Conservation (phyloP, 441 rosid species). For the Euphorbia celastroides region DNA sequence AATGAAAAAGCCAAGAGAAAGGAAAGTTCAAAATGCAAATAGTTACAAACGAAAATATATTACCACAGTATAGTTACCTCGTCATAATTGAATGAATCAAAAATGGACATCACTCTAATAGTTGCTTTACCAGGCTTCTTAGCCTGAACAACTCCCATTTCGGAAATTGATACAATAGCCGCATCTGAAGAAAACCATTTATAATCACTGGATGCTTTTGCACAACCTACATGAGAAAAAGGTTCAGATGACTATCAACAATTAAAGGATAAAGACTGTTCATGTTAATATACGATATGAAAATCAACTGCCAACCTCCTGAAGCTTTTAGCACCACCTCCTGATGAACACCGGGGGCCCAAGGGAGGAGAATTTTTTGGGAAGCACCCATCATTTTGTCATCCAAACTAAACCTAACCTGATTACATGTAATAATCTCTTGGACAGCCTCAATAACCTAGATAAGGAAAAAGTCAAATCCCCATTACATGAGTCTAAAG, state of each 20-base stretch:
- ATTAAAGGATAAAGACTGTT: slow-evolving; percentile 14
- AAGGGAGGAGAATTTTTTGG: slow-evolving; percentile 64
- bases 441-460: slow-evolving; percentile 74
- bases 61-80: slow-evolving; percentile 49
- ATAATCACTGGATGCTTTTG: slow-evolving; percentile 70
- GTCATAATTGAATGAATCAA: slow-evolving; percentile 76
- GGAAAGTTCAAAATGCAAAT: not conserved
- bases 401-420: slow-evolving; percentile 55
- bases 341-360: slow-evolving; percentile 81
- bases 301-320: slow-evolving; percentile 56
- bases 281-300: slow-evolving; percentile 1
- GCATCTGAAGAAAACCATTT: slow-evolving; percentile 88
- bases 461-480: not conserved
- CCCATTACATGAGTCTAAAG: slow-evolving; percentile 2
- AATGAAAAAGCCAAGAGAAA: not conserved
- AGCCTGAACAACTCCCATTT: slow-evolving; percentile 77
- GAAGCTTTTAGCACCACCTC: slow-evolving; percentile 73
- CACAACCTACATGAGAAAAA: slow-evolving; percentile 60
- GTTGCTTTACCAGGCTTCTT: slow-evolving; percentile 87
- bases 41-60: slow-evolving; percentile 5
- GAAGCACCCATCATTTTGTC: slow-evolving; percentile 35
- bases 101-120: slow-evolving; percentile 69
- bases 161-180: slow-evolving; percentile 55
- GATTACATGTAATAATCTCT: slow-evolving; percentile 78
- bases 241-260: slow-evolving; percentile 18